Conservation (phyloP, 768 basidiomycete species). For the Tricholoma bakamatsutake region DNA sequence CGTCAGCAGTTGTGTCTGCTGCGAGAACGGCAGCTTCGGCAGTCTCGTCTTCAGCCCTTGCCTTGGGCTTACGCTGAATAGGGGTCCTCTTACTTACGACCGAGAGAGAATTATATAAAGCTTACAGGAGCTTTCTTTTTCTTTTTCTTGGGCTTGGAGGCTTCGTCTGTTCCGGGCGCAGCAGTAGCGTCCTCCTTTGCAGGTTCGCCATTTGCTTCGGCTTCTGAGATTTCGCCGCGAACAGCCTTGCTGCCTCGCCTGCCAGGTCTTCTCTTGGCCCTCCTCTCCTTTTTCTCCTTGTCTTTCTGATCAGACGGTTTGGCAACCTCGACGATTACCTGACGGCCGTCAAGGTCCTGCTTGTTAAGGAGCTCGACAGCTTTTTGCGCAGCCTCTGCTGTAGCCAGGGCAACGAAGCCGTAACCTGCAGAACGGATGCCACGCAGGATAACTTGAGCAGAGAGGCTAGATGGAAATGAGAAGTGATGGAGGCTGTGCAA, state of each 20-base stretch:
- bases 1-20: conserved; percentile 32
- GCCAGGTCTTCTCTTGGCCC: conserved; percentile 73
- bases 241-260: conserved; percentile 84
- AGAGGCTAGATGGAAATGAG: conserved; percentile 44
- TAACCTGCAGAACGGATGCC: conserved; percentile 85
- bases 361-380: conserved; percentile 85
- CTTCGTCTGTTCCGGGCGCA: conserved; percentile 54
- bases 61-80: conserved; percentile 56
- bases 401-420: conserved; percentile 84
- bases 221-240: conserved; percentile 85
- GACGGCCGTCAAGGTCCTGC: conserved; percentile 84
- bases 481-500: conserved; percentile 38
- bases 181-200: conserved; percentile 51
- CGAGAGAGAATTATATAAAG: conserved; percentile 14
- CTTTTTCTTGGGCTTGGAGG: conserved; percentile 80
- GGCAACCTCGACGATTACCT: conserved; percentile 87
- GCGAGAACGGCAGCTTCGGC: conserved; percentile 29
- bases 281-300: conserved; percentile 74
- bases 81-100: conserved; percentile 15
- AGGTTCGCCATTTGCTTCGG: conserved; percentile 78
- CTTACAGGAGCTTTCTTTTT: conserved; percentile 68
- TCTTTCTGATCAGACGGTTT: conserved; percentile 89
- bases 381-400: conserved; percentile 76
- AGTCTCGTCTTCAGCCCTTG: conserved; percentile 34
- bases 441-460: conserved; percentile 83